Conservation (phyloP, 2,329 filamentous ascomycete species). For the Sarocladium kiliense region DNA sequence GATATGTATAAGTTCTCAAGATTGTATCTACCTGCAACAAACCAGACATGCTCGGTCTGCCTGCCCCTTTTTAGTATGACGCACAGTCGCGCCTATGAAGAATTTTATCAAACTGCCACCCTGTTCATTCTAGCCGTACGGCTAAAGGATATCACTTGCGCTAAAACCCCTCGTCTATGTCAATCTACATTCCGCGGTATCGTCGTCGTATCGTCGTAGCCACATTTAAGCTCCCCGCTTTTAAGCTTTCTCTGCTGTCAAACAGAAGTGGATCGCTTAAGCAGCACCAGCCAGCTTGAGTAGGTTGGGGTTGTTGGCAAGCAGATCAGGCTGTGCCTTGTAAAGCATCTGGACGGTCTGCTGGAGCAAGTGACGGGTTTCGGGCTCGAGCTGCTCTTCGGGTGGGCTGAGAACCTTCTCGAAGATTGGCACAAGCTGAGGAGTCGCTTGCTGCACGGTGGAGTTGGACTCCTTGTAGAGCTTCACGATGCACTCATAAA, state of each 20-base stretch:
- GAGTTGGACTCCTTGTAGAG: constrained; percentile 72
- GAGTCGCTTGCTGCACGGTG: constrained; percentile 64
- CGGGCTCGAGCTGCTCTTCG: constrained; percentile 68
- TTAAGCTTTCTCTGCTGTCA: too few species aligned
- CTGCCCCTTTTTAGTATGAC: background rate
- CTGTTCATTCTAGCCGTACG: background rate
- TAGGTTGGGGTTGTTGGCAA: constrained; percentile 26
- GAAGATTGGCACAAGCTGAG: constrained; percentile 64
- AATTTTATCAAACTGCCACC: background rate
- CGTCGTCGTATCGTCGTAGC: constrained; percentile 4
- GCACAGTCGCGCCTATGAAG: background rate
- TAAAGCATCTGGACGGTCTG: constrained; percentile 49
- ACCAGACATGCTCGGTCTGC: too few species aligned
- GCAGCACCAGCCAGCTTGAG: constrained; percentile 24
- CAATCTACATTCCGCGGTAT: background rate
- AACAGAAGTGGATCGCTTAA: background rate
- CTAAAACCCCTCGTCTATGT: background rate
- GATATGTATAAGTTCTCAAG: too few species aligned
- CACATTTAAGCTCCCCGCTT: background rate
- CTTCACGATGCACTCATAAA: constrained; percentile 85
- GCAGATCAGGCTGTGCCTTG: constrained; percentile 15
- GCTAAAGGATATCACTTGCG: background rate
- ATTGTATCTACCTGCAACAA: too few species aligned
- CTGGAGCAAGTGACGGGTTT: constrained; percentile 62
- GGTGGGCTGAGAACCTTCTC: constrained; percentile 67